Conservation (phyloP, 75 land plant species). For the Adiantum capillusveneris region DNA sequence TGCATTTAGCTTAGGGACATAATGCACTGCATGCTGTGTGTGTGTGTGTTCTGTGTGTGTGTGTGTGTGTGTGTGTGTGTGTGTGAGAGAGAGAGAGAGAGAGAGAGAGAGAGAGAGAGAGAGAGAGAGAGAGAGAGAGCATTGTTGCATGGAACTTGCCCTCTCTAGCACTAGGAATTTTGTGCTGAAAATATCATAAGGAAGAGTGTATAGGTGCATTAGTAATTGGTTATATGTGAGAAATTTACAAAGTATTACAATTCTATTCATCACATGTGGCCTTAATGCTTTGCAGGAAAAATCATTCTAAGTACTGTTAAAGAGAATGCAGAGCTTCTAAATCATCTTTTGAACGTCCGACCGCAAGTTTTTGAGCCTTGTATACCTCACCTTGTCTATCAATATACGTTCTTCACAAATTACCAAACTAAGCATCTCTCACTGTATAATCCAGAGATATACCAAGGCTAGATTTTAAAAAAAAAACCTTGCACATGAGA, state of each 20-base stretch:
- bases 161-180: no score
- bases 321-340: slow-evolving; percentile 25
- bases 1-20: not conserved
- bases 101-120: no score
- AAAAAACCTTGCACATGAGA: no score
- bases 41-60: no score
- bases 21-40: no score
- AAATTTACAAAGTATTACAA: not conserved
- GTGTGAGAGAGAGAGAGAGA: no score
- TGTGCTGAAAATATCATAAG: no score
- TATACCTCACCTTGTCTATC: slow-evolving; percentile 34
- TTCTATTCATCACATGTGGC: not conserved
- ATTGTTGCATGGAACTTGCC: no score
- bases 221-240: not conserved
- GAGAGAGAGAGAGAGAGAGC: no score
- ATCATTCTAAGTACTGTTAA: slow-evolving; percentile 32
- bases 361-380: slow-evolving; percentile 32
- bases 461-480: no score
- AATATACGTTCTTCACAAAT: slow-evolving; percentile 31
- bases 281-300: slow-evolving; percentile 14
- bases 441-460: slow-evolving; percentile 20
- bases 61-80: no score
- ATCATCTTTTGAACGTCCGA: slow-evolving; percentile 23
- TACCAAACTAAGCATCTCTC: slow-evolving; percentile 16
- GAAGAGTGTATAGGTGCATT: no score